A percentile compares a stretch with the other conserved stretches of the same genome.
Conservation (phyloP, 2,329 filamentous ascomycete genomes). For the Fusarium chuoi region DNA sequence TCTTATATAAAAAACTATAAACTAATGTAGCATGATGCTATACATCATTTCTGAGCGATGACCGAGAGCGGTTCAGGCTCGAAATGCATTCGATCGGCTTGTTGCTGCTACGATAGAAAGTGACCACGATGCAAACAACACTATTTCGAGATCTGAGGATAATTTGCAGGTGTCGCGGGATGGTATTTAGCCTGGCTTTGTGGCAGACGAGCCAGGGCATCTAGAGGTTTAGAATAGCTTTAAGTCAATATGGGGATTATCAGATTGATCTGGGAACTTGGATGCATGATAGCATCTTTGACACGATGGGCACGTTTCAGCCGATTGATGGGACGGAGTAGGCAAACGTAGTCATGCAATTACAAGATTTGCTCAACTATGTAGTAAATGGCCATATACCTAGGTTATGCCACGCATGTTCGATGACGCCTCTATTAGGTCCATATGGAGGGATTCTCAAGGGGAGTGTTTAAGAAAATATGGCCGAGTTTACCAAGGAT, state of each 20-base stretch:
- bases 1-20: too few species aligned
- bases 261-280: not conserved
- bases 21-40: not conserved
- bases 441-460: too few species aligned
- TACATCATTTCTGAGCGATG: not conserved
- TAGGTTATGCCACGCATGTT: not conserved
- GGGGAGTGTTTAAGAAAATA: not conserved
- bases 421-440: too few species aligned
- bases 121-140: not conserved
- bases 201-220: rapidly evolving
- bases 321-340: not conserved
- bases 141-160: not conserved
- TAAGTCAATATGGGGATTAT: not conserved
- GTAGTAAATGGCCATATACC: not conserved
- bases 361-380: too few species aligned
- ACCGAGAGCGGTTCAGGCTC: not conserved
- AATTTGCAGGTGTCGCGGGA: not conserved
- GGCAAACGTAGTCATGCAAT: rapidly evolving
- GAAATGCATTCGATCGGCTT: not conserved
- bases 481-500: not conserved
- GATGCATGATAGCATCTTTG: conserved; percentile 1
- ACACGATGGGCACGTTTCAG: not conserved
- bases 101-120: conserved; percentile 1
- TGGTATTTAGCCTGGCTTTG: not conserved
- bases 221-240: not conserved